Evolutionary conservation across 192 early-diverging fungal genomes (phyloP), one percentile per base, ranked within the genome.

Genomic region (Podila epicladia): DNA sequence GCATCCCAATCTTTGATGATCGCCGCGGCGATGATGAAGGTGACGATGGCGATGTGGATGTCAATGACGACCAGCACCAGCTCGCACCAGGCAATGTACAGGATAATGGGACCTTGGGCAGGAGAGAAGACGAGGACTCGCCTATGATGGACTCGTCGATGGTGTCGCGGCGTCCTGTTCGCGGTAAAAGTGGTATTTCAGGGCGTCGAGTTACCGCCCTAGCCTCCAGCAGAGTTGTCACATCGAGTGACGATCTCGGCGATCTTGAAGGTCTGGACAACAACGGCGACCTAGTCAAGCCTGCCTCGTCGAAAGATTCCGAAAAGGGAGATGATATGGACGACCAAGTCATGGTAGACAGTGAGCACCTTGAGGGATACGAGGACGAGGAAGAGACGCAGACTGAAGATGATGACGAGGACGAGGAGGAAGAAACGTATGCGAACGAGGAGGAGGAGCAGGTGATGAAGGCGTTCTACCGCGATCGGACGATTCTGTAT

Each of bases 401-500:
- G 58, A 64, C 66, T 33, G 31, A 57, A 6, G 33, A 24, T 11
- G 70, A 68, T 12, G 59, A 68, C 15, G 45, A 60, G 0, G 51
- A 28, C 26, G 51, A 64, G 7, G 53, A 72, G 59, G 62, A 38
- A 26, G 29, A 61, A 8, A 5, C 59, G 28, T 28, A 33, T 33
- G 22, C 59, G 17, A 33, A 61, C 31, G 26, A 24, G 15, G 59
- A 61, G 29, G 59, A 61, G 15, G 59, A 24, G 31, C 28, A 61
- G 17, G 45, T 59, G 13, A 65, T 50, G 65, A 68, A 32, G 37
- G 58, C 41, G 0, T 67, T 80, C n/a, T 84, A 71, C 53, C 65
- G 80, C 24, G 64, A 84, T 5, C 86, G 95, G 7, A 90, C 86
- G 1, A 74, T 90, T 50, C 69, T 96, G 45, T 96, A 89, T 72